These are phyloP conservation scores for Trichophyton simii DNA, from an alignment of 2,329 filamentous ascomycete species.

Conservation along the genomic window DNA sequence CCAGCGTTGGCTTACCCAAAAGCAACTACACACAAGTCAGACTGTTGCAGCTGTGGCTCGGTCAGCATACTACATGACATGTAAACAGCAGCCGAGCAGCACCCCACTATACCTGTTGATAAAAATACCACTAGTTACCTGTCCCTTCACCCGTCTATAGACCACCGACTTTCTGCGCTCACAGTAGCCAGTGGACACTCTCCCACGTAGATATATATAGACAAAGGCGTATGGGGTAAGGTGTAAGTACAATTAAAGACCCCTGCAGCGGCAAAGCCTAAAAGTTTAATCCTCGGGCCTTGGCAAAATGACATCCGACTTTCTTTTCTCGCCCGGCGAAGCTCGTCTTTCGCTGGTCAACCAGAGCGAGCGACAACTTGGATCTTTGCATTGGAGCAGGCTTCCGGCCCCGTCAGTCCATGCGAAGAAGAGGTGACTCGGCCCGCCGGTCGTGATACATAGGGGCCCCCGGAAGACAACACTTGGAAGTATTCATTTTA, in stretches of 20 bases:
- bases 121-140: too few species aligned
- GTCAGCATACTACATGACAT: not conserved
- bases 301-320: constrained; percentile 7
- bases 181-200: not conserved
- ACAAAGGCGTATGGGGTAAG: not conserved
- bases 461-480: not conserved
- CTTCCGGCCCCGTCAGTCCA: not conserved
- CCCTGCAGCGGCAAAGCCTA: constrained; percentile 5
- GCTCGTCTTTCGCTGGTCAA: not conserved
- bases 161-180: not conserved
- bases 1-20: not conserved
- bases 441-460: not conserved
- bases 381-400: not conserved
- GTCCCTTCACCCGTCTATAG: not conserved
- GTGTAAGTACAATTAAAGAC: not conserved
- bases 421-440: not conserved
- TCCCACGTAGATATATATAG: not conserved
- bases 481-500: not conserved
- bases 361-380: not conserved
- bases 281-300: constrained; percentile 2
- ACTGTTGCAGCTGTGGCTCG: not conserved
- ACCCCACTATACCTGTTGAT: not conserved
- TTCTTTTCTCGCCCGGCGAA: not conserved
- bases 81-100: not conserved
- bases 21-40: not conserved